These are phyloP conservation scores for Viola pubescens DNA, from an alignment of 441 rosid species.

Conservation along the genomic window DNA sequence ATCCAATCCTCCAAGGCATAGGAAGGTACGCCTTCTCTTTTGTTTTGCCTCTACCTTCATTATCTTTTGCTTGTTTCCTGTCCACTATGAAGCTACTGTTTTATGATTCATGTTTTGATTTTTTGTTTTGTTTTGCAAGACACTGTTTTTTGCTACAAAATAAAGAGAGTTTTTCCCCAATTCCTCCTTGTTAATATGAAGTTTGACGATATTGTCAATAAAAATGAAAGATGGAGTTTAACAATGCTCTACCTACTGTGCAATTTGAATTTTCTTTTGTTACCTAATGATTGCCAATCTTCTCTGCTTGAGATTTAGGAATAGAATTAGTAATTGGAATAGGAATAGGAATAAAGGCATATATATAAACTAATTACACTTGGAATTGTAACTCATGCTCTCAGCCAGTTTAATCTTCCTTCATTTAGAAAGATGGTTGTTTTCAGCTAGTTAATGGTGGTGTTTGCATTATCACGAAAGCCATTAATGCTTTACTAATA, in stretches of 20 bases:
- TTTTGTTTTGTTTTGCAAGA: not conserved
- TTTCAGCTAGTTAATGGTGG: too few species aligned
- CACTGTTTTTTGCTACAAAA: not conserved
- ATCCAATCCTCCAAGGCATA: conserved; percentile 28
- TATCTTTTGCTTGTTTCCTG: conserved; percentile 5
- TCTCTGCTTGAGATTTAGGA: too few species aligned
- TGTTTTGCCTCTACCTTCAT: conserved; percentile 2
- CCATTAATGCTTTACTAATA: too few species aligned
- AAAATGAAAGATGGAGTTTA: not conserved
- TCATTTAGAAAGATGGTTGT: too few species aligned
- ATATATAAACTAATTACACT: too few species aligned
- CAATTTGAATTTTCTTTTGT: too few species aligned
- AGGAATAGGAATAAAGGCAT: too few species aligned
- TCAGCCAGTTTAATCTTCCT: too few species aligned
- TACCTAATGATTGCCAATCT: too few species aligned
- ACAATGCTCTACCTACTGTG: not conserved
- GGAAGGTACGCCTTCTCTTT: conserved; percentile 33
- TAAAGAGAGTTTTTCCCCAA: not conserved
- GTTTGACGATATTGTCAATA: not conserved
- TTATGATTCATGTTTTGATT: not conserved
- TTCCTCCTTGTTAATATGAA: not conserved
- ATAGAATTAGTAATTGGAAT: too few species aligned
- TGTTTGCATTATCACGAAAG: too few species aligned
- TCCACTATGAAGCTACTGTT: not conserved
- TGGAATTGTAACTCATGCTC: too few species aligned